Conservation (phyloP, 2,329 filamentous ascomycete genomes). For the Atkinsonella texensis region DNA sequence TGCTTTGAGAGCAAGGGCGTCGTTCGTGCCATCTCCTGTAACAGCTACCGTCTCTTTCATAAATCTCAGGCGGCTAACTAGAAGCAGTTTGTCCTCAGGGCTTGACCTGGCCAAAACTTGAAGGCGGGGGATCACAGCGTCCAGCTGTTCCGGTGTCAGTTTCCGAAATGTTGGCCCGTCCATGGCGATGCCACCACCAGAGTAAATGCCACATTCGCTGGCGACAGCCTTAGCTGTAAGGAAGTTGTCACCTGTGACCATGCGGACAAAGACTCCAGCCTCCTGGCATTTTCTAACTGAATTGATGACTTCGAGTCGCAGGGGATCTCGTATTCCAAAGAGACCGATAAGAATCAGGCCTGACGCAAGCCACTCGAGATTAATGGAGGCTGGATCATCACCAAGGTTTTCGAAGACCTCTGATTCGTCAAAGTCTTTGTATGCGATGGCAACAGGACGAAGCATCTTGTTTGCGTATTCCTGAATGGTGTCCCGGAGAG, state of each 20-base stretch:
- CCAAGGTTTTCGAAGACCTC: conserved; percentile 44
- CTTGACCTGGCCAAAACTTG: conserved; percentile 58
- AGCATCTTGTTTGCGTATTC: conserved; percentile 56
- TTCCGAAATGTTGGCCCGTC: conserved; percentile 42
- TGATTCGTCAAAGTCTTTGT: conserved; percentile 59
- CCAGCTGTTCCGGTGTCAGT: conserved; percentile 34
- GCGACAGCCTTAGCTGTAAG: conserved; percentile 33
- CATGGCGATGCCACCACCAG: conserved; percentile 56
- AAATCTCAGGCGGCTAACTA: conserved; percentile 52
- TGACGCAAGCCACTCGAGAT: conserved; percentile 29
- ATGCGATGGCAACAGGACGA: conserved; percentile 64
- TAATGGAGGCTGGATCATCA: conserved; percentile 22
- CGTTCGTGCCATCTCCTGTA: conserved; percentile 55
- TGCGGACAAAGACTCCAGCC: conserved; percentile 54
- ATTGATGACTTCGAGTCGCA: conserved; percentile 48
- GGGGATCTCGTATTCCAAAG: conserved; percentile 57
- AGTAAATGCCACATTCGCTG: conserved; percentile 28
- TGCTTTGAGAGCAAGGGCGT: conserved; percentile 52
- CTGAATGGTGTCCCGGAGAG: conserved; percentile 22
- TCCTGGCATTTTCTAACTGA: conserved; percentile 50
- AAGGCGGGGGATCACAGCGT: conserved; percentile 46
- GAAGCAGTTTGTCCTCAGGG: conserved; percentile 55
- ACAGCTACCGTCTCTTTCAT: conserved; percentile 56
- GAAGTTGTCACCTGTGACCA: conserved; percentile 42
- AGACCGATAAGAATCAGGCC: conserved; percentile 34